Evolutionary conservation across 2,329 filamentous ascomycete species (phyloP).

Genomic region (Fusarium sarcochroum): DNA sequence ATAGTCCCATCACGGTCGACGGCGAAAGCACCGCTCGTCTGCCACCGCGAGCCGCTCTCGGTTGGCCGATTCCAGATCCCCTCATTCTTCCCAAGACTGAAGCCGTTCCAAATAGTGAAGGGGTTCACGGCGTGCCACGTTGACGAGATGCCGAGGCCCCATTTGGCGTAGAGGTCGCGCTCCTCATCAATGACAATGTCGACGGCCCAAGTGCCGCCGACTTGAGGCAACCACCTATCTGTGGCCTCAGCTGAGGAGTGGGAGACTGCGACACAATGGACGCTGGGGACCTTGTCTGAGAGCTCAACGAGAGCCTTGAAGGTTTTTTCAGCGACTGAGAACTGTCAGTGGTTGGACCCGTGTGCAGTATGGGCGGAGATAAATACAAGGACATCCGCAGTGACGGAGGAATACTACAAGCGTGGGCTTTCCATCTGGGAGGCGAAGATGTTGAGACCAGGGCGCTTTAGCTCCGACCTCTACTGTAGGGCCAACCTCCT

Average conservation of each 20-base stretch:
- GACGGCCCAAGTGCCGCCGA: conserved; percentile 70
- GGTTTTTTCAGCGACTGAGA: conserved; percentile 76
- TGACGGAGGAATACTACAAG: conserved; percentile 79
- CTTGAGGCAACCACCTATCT: conserved; percentile 68
- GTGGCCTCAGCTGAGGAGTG: conserved; percentile 69
- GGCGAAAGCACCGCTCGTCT: conserved; percentile 76
- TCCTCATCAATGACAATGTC: conserved; percentile 72
- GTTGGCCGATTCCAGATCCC: conserved; percentile 76
- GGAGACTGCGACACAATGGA: conserved; percentile 74
- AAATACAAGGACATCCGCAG: conserved; percentile 79
- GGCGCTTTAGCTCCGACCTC: conserved; percentile 70
- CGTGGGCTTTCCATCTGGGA: conserved; percentile 69
- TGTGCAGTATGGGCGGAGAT: no score
- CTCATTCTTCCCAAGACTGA: conserved; percentile 71
- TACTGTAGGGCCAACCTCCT: conserved; percentile 63
- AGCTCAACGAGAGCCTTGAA: conserved; percentile 68
- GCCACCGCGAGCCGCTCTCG: conserved; percentile 77
- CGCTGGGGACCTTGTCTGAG: conserved; percentile 62
- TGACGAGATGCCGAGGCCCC: conserved; percentile 74
- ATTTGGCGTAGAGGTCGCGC: conserved; percentile 72
- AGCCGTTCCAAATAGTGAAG: conserved; percentile 68
- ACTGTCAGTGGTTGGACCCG: not conserved
- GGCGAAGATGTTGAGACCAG: conserved; percentile 62
- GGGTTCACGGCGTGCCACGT: conserved; percentile 75
- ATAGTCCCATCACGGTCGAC: conserved; percentile 52